These are phyloP conservation scores for Leccinum broughii DNA, from an alignment of 768 basidiomycete genomes.

Conservation along the genomic window DNA sequence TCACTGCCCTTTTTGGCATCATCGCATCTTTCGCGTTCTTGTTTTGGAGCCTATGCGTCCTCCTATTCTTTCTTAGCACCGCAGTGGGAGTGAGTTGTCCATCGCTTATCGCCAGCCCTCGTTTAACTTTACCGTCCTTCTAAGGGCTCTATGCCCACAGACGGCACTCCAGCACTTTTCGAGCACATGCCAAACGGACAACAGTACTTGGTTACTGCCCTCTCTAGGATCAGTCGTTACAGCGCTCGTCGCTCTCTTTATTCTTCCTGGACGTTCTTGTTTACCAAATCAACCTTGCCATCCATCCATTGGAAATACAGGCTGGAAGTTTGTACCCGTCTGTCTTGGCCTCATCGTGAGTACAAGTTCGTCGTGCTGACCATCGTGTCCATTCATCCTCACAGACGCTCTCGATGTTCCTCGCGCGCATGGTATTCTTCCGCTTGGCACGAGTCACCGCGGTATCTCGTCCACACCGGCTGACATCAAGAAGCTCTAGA, in stretches of 20 bases:
- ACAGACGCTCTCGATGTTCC: slow-evolving; percentile 86
- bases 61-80: slow-evolving; percentile 86
- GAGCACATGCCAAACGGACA: slow-evolving; percentile 94
- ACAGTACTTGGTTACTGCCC: slow-evolving; percentile 86
- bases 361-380: slow-evolving; percentile 18
- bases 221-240: slow-evolving; percentile 84
- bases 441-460: no score
- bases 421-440: slow-evolving; percentile 64
- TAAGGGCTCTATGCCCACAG: slow-evolving; percentile 95
- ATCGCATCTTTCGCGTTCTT: slow-evolving; percentile 71
- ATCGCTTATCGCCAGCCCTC: background rate
- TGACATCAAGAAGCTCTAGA: no score
- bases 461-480: no score
- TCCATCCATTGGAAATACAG: slow-evolving; percentile 66
- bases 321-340: slow-evolving; percentile 86
- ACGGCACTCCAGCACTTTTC: slow-evolving; percentile 79
- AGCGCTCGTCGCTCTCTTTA: slow-evolving; percentile 73
- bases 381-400: slow-evolving; percentile 5
- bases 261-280: slow-evolving; percentile 79
- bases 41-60: slow-evolving; percentile 67
- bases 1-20: slow-evolving; percentile 66
- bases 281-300: slow-evolving; percentile 56
- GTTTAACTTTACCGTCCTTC: background rate
- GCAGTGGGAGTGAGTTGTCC: slow-evolving; percentile 80
- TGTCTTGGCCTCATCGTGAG: slow-evolving; percentile 81